These are phyloP conservation scores for Megacollybia platyphylla DNA, from an alignment of 1,284 basidiomycete genomes.

Conservation along the genomic window DNA sequence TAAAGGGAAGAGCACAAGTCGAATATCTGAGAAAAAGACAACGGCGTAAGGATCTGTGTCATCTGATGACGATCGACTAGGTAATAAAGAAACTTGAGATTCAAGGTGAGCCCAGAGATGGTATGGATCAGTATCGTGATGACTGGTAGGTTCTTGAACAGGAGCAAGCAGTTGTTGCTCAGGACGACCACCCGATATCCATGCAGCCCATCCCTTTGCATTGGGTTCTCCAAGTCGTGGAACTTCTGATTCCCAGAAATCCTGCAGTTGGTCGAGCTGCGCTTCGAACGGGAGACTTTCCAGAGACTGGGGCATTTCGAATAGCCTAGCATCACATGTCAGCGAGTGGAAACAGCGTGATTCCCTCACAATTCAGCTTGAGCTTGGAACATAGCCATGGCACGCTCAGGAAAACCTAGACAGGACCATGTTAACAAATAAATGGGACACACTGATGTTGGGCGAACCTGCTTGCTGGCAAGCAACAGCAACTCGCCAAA, in stretches of 20 bases:
- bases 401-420: constrained; percentile 49
- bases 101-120: constrained; percentile 61
- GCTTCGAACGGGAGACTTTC: constrained; percentile 25
- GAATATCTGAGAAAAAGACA: constrained; percentile 74
- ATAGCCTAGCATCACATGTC: constrained; percentile 26
- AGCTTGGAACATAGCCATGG: constrained; percentile 63
- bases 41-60: constrained; percentile 69
- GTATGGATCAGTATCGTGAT: constrained; percentile 45
- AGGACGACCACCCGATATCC: constrained; percentile 30
- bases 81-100: constrained; percentile 31
- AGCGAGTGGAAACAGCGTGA: constrained; percentile 5
- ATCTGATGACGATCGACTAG: constrained; percentile 48
- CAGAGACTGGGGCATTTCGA: constrained; percentile 33
- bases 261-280: constrained; percentile 47
- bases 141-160: constrained; percentile 4
- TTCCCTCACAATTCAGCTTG: constrained; percentile 55
- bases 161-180: constrained; percentile 7
- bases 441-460: constrained; percentile 1
- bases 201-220: constrained; percentile 51
- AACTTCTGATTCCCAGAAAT: constrained; percentile 67
- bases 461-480: constrained; percentile 66
- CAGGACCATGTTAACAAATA: constrained; percentile 7
- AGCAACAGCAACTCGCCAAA: constrained; percentile 61
- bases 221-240: constrained; percentile 50
- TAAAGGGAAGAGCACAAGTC: constrained; percentile 53